Percentiles rank a stretch among this genome's conserved stretches.
Evolutionary conservation across 257 asterid genomes (phyloP).

Genomic region (Euphrasia confusa): DNA sequence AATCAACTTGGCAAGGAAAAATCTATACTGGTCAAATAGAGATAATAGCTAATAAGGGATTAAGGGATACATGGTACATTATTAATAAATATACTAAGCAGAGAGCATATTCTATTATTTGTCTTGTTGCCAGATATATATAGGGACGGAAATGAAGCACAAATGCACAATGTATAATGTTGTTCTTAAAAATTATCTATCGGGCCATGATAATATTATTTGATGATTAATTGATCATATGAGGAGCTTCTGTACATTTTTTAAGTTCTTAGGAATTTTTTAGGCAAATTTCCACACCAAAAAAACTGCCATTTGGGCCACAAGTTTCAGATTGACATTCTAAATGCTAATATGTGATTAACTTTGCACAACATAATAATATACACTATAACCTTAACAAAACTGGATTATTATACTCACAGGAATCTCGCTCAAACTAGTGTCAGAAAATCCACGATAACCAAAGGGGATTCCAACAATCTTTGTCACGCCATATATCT

Average conservation of each 20-base stretch:
- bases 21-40: constrained; percentile 7
- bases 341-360: background rate
- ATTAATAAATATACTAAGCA: constrained; percentile 2
- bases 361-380: background rate
- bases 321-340: background rate
- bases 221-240: background rate
- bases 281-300: constrained; percentile 2
- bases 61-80: constrained; percentile 3
- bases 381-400: constrained; percentile 4
- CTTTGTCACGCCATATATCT: constrained; percentile 83
- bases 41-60: background rate
- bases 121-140: background rate
- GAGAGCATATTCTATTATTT: constrained; percentile 1
- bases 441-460: constrained; percentile 86
- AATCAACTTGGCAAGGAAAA: constrained; percentile 13
- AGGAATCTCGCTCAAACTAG: constrained; percentile 53
- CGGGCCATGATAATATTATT: background rate
- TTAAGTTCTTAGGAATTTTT: constrained; percentile 5
- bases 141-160: constrained; percentile 4
- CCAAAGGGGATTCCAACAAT: constrained; percentile 92
- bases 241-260: background rate
- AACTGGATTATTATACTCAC: constrained; percentile 39
- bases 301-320: background rate
- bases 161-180: constrained; percentile 2
- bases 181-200: too few species aligned